Evolutionary conservation across 179 eudicot genomes (phyloP), one percentile per base, ranked within the genome.

Genomic region (Spergularia azorica): DNA sequence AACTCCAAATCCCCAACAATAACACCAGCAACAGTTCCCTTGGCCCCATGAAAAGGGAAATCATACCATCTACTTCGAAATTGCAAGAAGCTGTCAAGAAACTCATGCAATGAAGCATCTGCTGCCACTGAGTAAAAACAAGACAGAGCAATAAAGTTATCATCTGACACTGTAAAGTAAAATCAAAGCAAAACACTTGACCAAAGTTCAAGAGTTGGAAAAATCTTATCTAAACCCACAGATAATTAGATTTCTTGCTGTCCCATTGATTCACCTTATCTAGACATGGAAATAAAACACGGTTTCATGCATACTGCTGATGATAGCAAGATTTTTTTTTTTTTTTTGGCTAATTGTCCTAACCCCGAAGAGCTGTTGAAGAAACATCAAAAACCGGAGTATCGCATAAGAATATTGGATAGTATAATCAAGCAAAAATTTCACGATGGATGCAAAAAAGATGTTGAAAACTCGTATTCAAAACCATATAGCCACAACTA

Each of bases 11-110:
- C 99, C 50, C 98, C 99, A 80, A 95, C 94, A 79, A 95, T 86
- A 67, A 93, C 87, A 58, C 99, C 99, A 81, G 99, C 97, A 86
- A 93, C 95, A 55, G 84, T 85, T 76, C 96, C 98, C 77, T 84
- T 92, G 46, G 90, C 88, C 72, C 97, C 95, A 70, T 90, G 97
- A 77, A 87, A 89, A 5, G 97, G 94, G 72, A 91, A 95, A 82
- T 95, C 99, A 86, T 90, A 95, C 99, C 99, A 95, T 74, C 99
- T 90, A 83, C 84, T 95, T 69, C 91, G 89, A 80, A 87, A 93
- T 81, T 91, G 91, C 58, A 95, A 85, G 83, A 84, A 95, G 84
- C 97, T 91, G 80, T 95, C 96, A 70, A 93, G 87, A 81, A 91
- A 93, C 55, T 82, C 87, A 20, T 88, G 87, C 87, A 95, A 79